Conservation (phyloP, 2,329 filamentous ascomycete genomes). For the Amauroascus niger region DNA sequence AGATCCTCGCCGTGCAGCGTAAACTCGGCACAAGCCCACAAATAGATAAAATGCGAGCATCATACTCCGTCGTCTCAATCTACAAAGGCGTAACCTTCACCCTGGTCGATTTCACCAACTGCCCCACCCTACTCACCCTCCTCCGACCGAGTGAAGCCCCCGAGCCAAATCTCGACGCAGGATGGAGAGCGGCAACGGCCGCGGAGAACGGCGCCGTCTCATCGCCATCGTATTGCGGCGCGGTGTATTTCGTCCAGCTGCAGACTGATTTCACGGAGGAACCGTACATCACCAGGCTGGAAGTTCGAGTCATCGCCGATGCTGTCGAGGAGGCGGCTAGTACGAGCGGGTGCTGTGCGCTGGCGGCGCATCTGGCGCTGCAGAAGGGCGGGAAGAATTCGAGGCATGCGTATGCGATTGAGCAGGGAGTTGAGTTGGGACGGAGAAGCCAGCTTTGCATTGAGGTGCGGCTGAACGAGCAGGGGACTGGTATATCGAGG, state of each 20-base stretch:
- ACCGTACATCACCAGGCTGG: slow-evolving; percentile 25
- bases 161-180: slow-evolving; percentile 23
- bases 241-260: slow-evolving; percentile 26
- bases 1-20: slow-evolving; percentile 23
- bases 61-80: slow-evolving; percentile 49
- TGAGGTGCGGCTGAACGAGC: slow-evolving; percentile 34
- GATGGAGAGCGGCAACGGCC: slow-evolving; percentile 19
- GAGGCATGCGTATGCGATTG: slow-evolving; percentile 32
- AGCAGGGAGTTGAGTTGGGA: slow-evolving; percentile 46
- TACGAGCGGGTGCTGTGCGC: slow-evolving; percentile 42
- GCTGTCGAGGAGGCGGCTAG: slow-evolving; percentile 43
- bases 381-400: slow-evolving; percentile 29
- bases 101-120: slow-evolving; percentile 25
- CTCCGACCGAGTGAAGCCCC: slow-evolving; percentile 22
- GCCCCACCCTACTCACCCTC: slow-evolving; percentile 20
- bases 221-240: slow-evolving; percentile 17
- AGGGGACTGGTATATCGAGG: slow-evolving; percentile 18
- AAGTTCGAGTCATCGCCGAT: slow-evolving; percentile 26
- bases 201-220: not conserved
- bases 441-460: slow-evolving; percentile 42
- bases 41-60: slow-evolving; percentile 23
- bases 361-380: slow-evolving; percentile 39
- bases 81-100: slow-evolving; percentile 58
- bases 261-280: slow-evolving; percentile 21
- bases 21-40: slow-evolving; percentile 21